Conservation (phyloP, 2,329 filamentous ascomycete genomes). For the Sporothrix pseudoabietina region DNA sequence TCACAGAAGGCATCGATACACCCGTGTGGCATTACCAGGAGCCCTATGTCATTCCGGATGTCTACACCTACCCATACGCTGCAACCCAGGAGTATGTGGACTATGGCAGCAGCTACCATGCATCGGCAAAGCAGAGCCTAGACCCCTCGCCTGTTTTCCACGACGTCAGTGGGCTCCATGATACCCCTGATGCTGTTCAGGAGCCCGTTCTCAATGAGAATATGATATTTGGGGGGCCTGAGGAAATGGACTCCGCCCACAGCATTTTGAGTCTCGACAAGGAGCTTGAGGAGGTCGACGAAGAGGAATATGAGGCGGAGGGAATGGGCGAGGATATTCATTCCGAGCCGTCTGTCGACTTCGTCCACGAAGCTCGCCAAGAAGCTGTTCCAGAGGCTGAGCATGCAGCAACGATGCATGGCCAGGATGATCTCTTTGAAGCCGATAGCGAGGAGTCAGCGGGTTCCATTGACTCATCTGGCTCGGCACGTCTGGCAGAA, state of each 20-base stretch:
- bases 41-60: background rate
- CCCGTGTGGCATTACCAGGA: slow-evolving; percentile 21
- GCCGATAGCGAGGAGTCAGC: slow-evolving; percentile 29
- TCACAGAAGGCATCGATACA: background rate
- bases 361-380: background rate
- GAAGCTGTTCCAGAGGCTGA: slow-evolving; percentile 33
- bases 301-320: slow-evolving; percentile 25
- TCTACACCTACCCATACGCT: background rate
- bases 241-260: background rate
- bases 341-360: background rate
- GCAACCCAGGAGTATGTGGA: slow-evolving; percentile 17
- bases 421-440: slow-evolving; percentile 43
- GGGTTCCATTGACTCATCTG: background rate
- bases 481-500: background rate
- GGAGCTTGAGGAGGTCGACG: slow-evolving; percentile 15
- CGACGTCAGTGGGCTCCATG: background rate
- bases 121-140: slow-evolving; percentile 23
- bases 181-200: background rate
- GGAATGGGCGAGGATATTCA: background rate
- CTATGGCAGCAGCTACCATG: slow-evolving; percentile 29
- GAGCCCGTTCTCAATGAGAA: background rate
- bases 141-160: slow-evolving; percentile 25
- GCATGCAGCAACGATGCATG: slow-evolving; percentile 42
- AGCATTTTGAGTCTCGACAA: slow-evolving; percentile 7
- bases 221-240: background rate